Evolutionary conservation across 1,284 basidiomycete species (phyloP).

Genomic region (Ustilago crameri): DNA sequence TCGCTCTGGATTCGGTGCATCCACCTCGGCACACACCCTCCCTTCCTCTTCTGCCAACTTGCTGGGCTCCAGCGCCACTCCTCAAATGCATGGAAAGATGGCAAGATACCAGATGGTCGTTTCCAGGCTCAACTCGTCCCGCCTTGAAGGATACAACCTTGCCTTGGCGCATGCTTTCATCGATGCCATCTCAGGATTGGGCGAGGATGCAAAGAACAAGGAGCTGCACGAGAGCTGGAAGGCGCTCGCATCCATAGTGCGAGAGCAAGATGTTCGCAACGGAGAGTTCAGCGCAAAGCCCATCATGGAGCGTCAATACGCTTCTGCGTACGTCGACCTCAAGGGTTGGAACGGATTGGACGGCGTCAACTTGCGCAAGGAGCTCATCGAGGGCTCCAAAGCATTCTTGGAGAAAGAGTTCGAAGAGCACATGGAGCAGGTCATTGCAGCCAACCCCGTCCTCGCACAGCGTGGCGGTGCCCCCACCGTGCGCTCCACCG

Average conservation of each 20-base stretch:
- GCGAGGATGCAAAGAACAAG: slow-evolving; percentile 54
- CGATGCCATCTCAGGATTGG: slow-evolving; percentile 52
- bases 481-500: slow-evolving; percentile 87
- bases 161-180: slow-evolving; percentile 58
- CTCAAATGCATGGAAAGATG: slow-evolving; percentile 63
- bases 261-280: slow-evolving; percentile 70
- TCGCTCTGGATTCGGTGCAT: slow-evolving; percentile 43
- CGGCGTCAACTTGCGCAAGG: slow-evolving; percentile 61
- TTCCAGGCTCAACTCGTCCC: slow-evolving; percentile 58
- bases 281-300: slow-evolving; percentile 65
- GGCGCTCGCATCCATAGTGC: slow-evolving; percentile 70
- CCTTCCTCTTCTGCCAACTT: slow-evolving; percentile 18
- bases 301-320: slow-evolving; percentile 70
- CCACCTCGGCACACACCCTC: slow-evolving; percentile 46
- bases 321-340: slow-evolving; percentile 69
- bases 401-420: slow-evolving; percentile 81
- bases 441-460: slow-evolving; percentile 82
- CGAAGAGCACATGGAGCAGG: slow-evolving; percentile 84
- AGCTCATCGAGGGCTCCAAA: slow-evolving; percentile 79
- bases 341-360: slow-evolving; percentile 29
- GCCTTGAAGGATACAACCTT: slow-evolving; percentile 52
- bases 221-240: slow-evolving; percentile 70
- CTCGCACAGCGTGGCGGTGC: slow-evolving; percentile 91
- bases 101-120: slow-evolving; percentile 63
- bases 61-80: slow-evolving; percentile 20